A percentile compares a stretch with the other conserved stretches of the same genome.
phyloP scores from a whole-genome alignment of 2,329 filamentous ascomycete genomes.

The Botrytis deweyae region DNA sequence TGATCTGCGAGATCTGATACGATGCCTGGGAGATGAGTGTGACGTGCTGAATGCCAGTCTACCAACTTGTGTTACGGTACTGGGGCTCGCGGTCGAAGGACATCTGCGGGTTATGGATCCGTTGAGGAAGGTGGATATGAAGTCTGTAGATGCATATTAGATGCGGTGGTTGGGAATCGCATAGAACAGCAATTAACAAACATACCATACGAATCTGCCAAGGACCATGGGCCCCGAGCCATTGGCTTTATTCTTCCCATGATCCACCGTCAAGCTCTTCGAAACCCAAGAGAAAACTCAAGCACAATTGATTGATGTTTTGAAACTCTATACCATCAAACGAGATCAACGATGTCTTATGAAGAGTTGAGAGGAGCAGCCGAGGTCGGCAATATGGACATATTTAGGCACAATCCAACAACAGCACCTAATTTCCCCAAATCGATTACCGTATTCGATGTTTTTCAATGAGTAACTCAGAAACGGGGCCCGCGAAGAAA shows the following conservation, averaged over 20 bases:
- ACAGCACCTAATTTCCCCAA: constrained; percentile 1
- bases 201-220: constrained; percentile 40
- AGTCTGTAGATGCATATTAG: constrained; percentile 29
- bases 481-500: background rate
- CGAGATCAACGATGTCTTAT: background rate
- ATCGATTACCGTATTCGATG: background rate
- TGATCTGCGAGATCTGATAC: constrained; percentile 13
- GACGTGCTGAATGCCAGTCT: constrained; percentile 22
- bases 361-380: background rate
- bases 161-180: background rate
- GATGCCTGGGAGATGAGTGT: constrained; percentile 8
- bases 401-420: constrained; percentile 14
- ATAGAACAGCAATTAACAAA: background rate
- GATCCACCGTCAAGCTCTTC: background rate
- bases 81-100: background rate
- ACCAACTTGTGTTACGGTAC: constrained; percentile 16
- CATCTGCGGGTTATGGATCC: constrained; percentile 20
- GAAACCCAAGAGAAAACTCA: background rate
- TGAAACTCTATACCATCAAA: background rate
- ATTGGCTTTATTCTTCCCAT: constrained; percentile 28
- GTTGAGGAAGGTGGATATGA: constrained; percentile 36
- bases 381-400: constrained; percentile 6
- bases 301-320: background rate
- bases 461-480: background rate
- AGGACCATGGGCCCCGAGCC: constrained; percentile 31